Conservation (phyloP, 1,139 yeast species). For the Blastobotrys niveus region DNA sequence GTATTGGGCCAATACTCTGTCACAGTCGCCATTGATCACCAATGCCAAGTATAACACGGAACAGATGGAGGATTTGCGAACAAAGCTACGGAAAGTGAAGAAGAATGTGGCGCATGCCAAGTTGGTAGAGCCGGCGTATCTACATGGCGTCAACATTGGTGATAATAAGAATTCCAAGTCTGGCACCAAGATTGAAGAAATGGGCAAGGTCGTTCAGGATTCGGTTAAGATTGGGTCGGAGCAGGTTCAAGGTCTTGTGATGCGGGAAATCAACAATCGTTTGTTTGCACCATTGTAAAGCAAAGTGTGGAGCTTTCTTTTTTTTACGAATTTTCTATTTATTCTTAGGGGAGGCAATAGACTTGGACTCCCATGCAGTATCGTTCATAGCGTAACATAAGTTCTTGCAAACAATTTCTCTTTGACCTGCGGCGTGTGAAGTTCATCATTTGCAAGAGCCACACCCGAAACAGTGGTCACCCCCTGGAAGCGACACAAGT, state of each 20-base stretch:
- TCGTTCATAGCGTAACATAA: no score
- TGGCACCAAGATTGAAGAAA: slow-evolving; percentile 5
- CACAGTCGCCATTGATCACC: slow-evolving; percentile 30
- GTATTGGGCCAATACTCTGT: slow-evolving; percentile 45
- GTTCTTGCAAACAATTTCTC: no score
- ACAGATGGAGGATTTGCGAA: slow-evolving; percentile 27
- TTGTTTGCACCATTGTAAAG: slow-evolving; percentile 20
- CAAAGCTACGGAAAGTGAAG: slow-evolving; percentile 22
- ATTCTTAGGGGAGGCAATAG: no score
- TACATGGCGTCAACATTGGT: slow-evolving; percentile 18
- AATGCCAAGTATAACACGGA: slow-evolving; percentile 36
- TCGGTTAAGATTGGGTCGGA: slow-evolving; percentile 30
- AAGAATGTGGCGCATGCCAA: slow-evolving; percentile 15
- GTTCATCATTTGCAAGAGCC: no score
- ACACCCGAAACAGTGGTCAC: no score
- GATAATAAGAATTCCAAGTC: not conserved
- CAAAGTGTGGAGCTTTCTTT: no score
- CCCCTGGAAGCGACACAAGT: no score
- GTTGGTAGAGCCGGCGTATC: slow-evolving; percentile 19
- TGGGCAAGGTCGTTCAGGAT: slow-evolving; percentile 20
- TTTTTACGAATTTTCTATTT: no score
- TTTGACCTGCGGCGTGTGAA: no score
- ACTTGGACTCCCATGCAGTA: no score
- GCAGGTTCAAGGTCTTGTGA: slow-evolving; percentile 32
- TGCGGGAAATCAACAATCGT: slow-evolving; percentile 27